phyloP scores from a whole-genome alignment of 352 stramenopile species.

The Globisporangium emineosum region DNA sequence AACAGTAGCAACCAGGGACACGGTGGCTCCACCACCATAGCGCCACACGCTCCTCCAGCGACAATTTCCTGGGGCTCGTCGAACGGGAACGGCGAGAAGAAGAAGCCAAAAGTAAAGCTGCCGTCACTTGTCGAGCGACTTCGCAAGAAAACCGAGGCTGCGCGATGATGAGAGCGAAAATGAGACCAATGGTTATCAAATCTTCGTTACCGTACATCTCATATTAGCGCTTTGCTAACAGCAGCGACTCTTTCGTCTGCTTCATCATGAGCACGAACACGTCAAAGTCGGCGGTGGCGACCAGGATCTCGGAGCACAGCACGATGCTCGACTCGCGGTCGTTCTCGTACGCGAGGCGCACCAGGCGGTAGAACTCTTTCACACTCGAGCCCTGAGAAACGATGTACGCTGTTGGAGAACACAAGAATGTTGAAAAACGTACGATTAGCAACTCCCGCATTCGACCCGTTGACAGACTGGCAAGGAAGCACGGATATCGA shows the following conservation, averaged over 20 bases:
- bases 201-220: background rate
- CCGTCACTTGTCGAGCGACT: slow-evolving; percentile 72
- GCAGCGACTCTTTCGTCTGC: slow-evolving; percentile 67
- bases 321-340: slow-evolving; percentile 62
- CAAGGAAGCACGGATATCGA: background rate
- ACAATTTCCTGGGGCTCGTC: slow-evolving; percentile 44
- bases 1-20: slow-evolving; percentile 11
- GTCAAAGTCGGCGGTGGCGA: slow-evolving; percentile 75
- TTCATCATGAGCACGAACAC: slow-evolving; percentile 85
- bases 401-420: slow-evolving; percentile 46
- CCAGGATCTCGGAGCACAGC: slow-evolving; percentile 72
- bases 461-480: background rate
- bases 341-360: slow-evolving; percentile 50
- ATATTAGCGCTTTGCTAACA: slow-evolving; percentile 43
- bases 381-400: slow-evolving; percentile 50
- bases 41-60: slow-evolving; percentile 1
- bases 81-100: slow-evolving; percentile 32
- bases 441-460: background rate
- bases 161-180: slow-evolving; percentile 19
- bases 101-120: slow-evolving; percentile 64
- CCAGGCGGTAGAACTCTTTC: slow-evolving; percentile 62
- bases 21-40: slow-evolving; percentile 2
- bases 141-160: slow-evolving; percentile 58
- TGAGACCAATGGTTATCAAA: background rate
- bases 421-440: background rate